Conservation (phyloP, 1,284 basidiomycete genomes). For the Pterula multifida region DNA sequence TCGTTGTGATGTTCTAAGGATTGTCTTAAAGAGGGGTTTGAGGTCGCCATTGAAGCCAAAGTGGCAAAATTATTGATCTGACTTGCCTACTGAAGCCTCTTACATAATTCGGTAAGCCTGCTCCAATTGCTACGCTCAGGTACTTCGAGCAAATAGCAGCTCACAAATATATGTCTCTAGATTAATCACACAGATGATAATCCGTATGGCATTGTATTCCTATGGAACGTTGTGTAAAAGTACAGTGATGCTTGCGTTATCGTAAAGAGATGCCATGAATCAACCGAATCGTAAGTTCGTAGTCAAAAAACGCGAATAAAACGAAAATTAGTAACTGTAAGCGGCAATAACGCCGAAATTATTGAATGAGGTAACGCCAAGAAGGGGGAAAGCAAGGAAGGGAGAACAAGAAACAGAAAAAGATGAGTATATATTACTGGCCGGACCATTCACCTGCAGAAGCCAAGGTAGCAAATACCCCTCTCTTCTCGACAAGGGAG, state of each 20-base stretch:
- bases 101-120: no score
- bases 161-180: no score
- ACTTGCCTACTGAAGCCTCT: no score
- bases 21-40: slow-evolving; percentile 36
- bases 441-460: slow-evolving; percentile 73
- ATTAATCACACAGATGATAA: not conserved
- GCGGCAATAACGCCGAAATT: not conserved
- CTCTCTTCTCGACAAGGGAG: slow-evolving; percentile 53
- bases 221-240: not conserved
- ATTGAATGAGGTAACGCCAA: not conserved
- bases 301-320: slow-evolving; percentile 2
- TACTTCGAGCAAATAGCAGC: no score
- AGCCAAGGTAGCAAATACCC: slow-evolving; percentile 75
- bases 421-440: not conserved
- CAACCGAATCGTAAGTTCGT: not conserved
- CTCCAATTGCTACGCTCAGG: no score
- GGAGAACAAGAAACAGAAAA: slow-evolving; percentile 2
- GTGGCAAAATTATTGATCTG: no score
- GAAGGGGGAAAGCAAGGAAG: not conserved
- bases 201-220: not conserved
- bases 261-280: slow-evolving; percentile 2
- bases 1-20: slow-evolving; percentile 77
- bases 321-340: not conserved
- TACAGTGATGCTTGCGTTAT: not conserved
- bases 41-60: slow-evolving; percentile 48